Conservation (phyloP, 768 basidiomycete species). For the Boletus reticulatus region DNA sequence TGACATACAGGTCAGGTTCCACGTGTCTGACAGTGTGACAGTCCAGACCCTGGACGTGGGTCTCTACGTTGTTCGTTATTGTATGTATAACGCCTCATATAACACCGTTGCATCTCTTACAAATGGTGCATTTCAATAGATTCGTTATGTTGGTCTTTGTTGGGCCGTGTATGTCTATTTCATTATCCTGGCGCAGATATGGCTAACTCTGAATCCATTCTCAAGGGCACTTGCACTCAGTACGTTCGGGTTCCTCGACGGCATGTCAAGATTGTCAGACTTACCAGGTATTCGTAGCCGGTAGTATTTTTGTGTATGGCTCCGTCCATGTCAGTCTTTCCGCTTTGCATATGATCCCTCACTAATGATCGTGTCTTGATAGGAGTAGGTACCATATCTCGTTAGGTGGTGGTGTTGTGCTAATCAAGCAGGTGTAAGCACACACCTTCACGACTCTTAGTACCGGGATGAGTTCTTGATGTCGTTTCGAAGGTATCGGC, state of each 20-base stretch:
- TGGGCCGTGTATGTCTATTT: conserved; percentile 5
- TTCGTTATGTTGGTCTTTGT: conserved; percentile 16
- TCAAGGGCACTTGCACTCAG: conserved; percentile 1
- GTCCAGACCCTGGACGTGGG: conserved; percentile 11
- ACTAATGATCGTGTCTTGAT: neutral
- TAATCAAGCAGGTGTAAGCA: conserved; percentile 8
- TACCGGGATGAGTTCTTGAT: neutral
- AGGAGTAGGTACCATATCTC: conserved; percentile 1
- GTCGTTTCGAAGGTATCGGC: neutral
- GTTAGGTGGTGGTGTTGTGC: neutral
- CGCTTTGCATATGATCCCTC: neutral
- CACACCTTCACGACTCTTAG: neutral
- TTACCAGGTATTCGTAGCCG: conserved; percentile 3
- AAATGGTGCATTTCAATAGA: neutral
- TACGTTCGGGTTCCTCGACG: neutral
- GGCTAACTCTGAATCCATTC: neutral
- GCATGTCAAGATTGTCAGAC: neutral
- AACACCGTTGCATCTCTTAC: neutral
- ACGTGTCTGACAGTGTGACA: neutral
- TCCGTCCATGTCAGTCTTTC: conserved; percentile 4
- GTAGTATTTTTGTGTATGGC: conserved; percentile 1
- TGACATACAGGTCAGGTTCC: neutral
- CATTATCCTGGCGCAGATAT: neutral
- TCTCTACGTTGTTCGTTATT: conserved; percentile 15
- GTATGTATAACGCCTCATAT: neutral